These are phyloP conservation scores for Stylosanthes scabra DNA, from an alignment of 331 rosid genomes.

Conservation along the genomic window DNA sequence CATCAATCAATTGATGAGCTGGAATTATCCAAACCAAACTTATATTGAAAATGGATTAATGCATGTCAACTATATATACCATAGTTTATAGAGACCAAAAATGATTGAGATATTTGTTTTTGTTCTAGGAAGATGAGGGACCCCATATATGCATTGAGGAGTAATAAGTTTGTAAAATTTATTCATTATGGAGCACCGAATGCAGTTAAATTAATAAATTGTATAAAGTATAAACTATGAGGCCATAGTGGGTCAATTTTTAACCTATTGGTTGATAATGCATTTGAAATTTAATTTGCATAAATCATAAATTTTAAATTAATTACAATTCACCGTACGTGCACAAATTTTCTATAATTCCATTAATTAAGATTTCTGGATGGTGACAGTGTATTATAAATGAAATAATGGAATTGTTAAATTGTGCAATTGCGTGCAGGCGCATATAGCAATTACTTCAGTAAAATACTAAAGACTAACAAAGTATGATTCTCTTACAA, in stretches of 20 bases:
- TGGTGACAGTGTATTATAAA: background rate
- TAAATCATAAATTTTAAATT: background rate
- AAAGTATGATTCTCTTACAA: background rate
- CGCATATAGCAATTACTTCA: background rate
- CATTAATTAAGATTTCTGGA: background rate
- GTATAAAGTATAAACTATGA: constrained; percentile 1
- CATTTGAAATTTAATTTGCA: background rate
- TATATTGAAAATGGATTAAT: too few relatives aligned
- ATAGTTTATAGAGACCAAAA: too few relatives aligned
- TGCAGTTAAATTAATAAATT: background rate
- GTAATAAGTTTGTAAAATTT: background rate
- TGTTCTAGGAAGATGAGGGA: too few relatives aligned
- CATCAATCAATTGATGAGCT: too few relatives aligned
- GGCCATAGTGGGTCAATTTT: background rate
- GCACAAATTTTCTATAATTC: background rate
- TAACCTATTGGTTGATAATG: background rate
- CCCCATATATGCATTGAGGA: too few relatives aligned
- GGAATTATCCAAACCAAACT: too few relatives aligned
- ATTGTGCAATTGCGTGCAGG: constrained; percentile 6
- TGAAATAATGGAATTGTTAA: background rate
- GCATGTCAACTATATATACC: too few relatives aligned
- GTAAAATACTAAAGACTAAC: background rate
- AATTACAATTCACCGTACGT: too few relatives aligned
- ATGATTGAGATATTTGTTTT: too few relatives aligned
- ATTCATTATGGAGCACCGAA: background rate